Evolutionary conservation across 1,284 basidiomycete genomes (phyloP), one percentile per base, ranked within the genome.

Genomic region (Pascua guehoae): DNA sequence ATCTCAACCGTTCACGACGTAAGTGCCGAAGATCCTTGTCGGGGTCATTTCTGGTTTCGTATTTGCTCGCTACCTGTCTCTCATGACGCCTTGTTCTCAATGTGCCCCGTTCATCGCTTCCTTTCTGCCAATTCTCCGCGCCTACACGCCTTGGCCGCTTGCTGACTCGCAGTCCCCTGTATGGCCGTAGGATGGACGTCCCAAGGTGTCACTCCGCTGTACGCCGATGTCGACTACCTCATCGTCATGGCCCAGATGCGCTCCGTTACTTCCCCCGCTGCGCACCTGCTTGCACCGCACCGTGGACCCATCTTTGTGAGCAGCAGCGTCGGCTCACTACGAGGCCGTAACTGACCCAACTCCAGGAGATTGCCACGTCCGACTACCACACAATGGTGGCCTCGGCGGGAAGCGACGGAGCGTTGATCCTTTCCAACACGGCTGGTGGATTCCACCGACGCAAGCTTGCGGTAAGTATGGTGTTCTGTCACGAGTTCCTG

Each of bases 371-470:
- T 14, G 79, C 81, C 50, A 81, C 85, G 1, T 94, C 91, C 0
- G 88, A 93, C 53, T 89, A 87, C 68, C 93, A 97, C 68, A 86
- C 90, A 8, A 88, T 91, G 69, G 74, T 94, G 11, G 88, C 88
- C 0, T 82, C 88, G 8, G 88, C 86, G 5, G 85, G 86, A 3
- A 84, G 89, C 1, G 92, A 97, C 74, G 94, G 94, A 0, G 81
- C 85, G 1, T 67, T 88, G 82, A 68, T 67, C 4, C 11, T 76
- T 0, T 47, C 56, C 1, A 60, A 60, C 15, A 53, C 53, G 16
- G 57, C 65, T 36, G 39, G 44, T 2, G 73, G 72, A 3, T 68
- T 62, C 42, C 65, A 58, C 52, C 60, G 68, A 8, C 59, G 57
- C 16, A 61, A 67, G 42, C 61, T 57, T 49, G 61, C 47, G 39